These are phyloP conservation scores for Alternaria solani DNA, from an alignment of 2,329 filamentous ascomycete genomes.

Conservation along the genomic window DNA sequence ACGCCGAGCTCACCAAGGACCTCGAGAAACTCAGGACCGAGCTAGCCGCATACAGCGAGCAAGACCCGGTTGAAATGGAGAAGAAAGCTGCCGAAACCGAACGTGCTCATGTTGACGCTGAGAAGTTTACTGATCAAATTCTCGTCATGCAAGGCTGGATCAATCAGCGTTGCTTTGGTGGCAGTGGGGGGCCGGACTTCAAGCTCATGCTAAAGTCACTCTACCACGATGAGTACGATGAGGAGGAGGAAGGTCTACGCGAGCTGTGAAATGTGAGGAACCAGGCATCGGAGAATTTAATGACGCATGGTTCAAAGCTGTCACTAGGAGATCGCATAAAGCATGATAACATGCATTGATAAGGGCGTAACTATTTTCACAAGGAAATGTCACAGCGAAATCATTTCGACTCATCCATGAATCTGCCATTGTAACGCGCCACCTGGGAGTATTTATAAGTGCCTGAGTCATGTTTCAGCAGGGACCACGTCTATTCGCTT, in stretches of 20 bases:
- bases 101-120: conserved; percentile 40
- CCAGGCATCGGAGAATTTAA: neutral
- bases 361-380: neutral
- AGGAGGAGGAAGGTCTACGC: conserved; percentile 61
- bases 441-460: conserved; percentile 14
- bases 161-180: conserved; percentile 44
- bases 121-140: conserved; percentile 56
- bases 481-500: conserved; percentile 37
- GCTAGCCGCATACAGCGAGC: conserved; percentile 56
- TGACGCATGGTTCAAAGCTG: neutral
- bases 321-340: neutral
- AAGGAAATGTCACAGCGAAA: neutral
- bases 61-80: conserved; percentile 57
- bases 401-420: conserved; percentile 40
- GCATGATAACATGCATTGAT: neutral
- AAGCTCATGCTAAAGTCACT: conserved; percentile 54
- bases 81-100: conserved; percentile 48
- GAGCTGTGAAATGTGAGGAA: conserved; percentile 39
- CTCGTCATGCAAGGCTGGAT: conserved; percentile 57
- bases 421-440: conserved; percentile 7
- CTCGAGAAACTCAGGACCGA: conserved; percentile 51
- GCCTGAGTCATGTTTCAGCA: conserved; percentile 22
- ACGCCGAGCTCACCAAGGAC: conserved; percentile 48
- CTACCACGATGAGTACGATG: conserved; percentile 63
- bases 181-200: conserved; percentile 51